Percentiles rank a stretch among this genome's conserved stretches.
These are phyloP conservation scores for Claviceps humidiphila DNA, from an alignment of 2,329 filamentous ascomycete genomes.

Conservation along the genomic window DNA sequence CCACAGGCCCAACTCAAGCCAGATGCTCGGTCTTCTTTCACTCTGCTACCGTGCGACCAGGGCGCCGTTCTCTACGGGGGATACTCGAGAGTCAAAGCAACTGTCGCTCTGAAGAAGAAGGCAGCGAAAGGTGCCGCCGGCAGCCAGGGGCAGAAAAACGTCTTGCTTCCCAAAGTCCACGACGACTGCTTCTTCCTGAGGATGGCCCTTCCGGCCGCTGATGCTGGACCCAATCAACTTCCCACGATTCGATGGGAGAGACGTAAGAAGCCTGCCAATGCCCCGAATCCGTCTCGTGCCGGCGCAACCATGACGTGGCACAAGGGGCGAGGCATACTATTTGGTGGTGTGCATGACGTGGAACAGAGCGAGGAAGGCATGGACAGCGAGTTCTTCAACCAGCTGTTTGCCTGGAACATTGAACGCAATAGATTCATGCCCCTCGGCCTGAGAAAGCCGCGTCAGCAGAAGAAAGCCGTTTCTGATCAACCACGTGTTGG, in stretches of 20 bases:
- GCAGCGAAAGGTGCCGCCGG: slow-evolving; percentile 40
- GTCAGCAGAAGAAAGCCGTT: slow-evolving; percentile 46
- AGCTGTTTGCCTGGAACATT: slow-evolving; percentile 83
- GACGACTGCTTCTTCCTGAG: slow-evolving; percentile 91
- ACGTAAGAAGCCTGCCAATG: slow-evolving; percentile 81
- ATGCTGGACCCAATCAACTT: slow-evolving; percentile 49
- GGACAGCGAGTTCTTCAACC: slow-evolving; percentile 94
- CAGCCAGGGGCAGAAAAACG: slow-evolving; percentile 51
- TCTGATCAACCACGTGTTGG: slow-evolving; percentile 40
- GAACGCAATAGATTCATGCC: slow-evolving; percentile 94
- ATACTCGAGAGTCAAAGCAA: slow-evolving; percentile 79
- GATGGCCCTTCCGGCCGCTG: slow-evolving; percentile 57
- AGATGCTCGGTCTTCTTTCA: slow-evolving; percentile 83
- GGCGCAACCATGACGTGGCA: slow-evolving; percentile 91
- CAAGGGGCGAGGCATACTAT: slow-evolving; percentile 82
- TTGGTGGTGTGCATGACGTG: slow-evolving; percentile 89
- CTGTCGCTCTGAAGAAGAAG: slow-evolving; percentile 47
- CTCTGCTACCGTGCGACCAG: slow-evolving; percentile 76
- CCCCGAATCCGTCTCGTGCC: slow-evolving; percentile 69
- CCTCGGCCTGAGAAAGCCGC: slow-evolving; percentile 60
- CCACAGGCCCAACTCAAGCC: slow-evolving; percentile 75
- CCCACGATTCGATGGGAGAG: slow-evolving; percentile 82
- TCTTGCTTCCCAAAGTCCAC: slow-evolving; percentile 77
- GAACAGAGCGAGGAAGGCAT: slow-evolving; percentile 89
- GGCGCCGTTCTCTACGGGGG: slow-evolving; percentile 87